These are phyloP conservation scores for barrel medic (Medicago truncatula) DNA, from an alignment of 306 rosid genomes.

Conservation along the genomic window DNA sequence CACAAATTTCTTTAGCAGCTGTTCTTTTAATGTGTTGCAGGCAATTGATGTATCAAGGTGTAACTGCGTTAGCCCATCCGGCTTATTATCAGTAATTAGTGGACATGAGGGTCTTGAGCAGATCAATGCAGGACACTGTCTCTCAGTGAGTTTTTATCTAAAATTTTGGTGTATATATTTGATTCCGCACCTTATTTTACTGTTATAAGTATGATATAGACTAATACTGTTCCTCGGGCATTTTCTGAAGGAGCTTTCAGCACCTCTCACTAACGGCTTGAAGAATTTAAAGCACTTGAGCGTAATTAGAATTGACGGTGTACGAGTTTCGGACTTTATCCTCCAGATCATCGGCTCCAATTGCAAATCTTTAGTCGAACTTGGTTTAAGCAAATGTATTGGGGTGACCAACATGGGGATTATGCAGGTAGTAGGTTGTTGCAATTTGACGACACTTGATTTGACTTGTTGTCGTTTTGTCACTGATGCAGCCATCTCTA, in stretches of 20 bases:
- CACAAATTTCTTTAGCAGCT: conserved; percentile 15
- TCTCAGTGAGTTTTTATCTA: conserved; percentile 54
- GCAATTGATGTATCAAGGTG: conserved; percentile 70
- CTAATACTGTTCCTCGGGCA: conserved; percentile 24
- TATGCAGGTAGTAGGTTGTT: conserved; percentile 57
- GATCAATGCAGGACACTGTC: conserved; percentile 55
- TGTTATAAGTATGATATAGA: conserved; percentile 15
- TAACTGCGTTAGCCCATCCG: conserved; percentile 56
- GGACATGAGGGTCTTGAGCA: conserved; percentile 58
- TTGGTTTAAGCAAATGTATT: conserved; percentile 74
- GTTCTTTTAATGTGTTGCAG: conserved; percentile 48
- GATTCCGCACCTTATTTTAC: conserved; percentile 5
- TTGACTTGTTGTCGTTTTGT: conserved; percentile 68
- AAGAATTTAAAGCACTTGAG: conserved; percentile 58
- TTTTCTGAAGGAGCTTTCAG: conserved; percentile 57
- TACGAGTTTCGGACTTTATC: conserved; percentile 56
- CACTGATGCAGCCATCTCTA: conserved; percentile 59
- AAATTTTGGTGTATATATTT: conserved; percentile 23
- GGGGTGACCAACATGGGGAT: conserved; percentile 65
- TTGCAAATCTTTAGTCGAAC: conserved; percentile 63
- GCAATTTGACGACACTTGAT: conserved; percentile 61
- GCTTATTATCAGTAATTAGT: conserved; percentile 53
- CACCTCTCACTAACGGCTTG: conserved; percentile 50
- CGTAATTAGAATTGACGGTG: conserved; percentile 57
- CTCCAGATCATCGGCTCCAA: conserved; percentile 53